Evolutionary conservation across 2,329 filamentous ascomycete species (phyloP), one percentile per base, ranked within the genome.

Genomic region (Lecanicillium sp.): DNA sequence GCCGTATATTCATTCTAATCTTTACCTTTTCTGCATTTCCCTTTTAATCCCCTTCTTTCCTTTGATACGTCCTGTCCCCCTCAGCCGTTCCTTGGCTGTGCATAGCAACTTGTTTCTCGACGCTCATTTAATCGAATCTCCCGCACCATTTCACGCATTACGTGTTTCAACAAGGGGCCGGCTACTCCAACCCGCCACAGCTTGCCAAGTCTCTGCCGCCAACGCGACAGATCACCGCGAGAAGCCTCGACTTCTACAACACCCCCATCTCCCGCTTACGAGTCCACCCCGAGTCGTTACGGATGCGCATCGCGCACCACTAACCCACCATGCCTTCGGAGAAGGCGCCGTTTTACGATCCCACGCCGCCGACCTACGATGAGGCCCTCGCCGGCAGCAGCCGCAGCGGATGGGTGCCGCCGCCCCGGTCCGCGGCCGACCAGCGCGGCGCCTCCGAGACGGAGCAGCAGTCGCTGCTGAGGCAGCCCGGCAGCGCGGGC

Each of bases 381-480:
- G 63, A 70, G 54, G 67, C 68, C 23, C 51, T 70, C 30, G 67
- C 68, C 35, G 60, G 57, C 41, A 54, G 61, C 46, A 67, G 65
- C 45, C 62, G 55, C 41, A n/a, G n/a, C n/a, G 56, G 59, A 39
- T 65, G 64, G 63, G 52, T 57, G 21, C 52, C 56, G 29, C 54
- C 56, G 39, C 58, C 57, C 43, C 57, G 62, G 42, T 64, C 64
- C 23, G 58, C 62, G 23, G 53, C 58, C 58, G 74, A 78, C 59
- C 74, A 80, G 59, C 79, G 84, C 64, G 73, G 78, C 60, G 81
- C 80, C 62, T 77, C 83, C 65, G 81, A 89, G 61, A 78, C 80
- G 47, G 89, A 95, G 67, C 79, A 85, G 66, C 84, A 90, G 66
- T 86, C 84, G 5, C 78, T 95, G 21, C 75, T 95, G 33, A 75